A percentile compares a stretch with the other conserved stretches of the same genome.
Evolutionary conservation across 768 basidiomycete species (phyloP).

Genomic region (Collybia sordida): DNA sequence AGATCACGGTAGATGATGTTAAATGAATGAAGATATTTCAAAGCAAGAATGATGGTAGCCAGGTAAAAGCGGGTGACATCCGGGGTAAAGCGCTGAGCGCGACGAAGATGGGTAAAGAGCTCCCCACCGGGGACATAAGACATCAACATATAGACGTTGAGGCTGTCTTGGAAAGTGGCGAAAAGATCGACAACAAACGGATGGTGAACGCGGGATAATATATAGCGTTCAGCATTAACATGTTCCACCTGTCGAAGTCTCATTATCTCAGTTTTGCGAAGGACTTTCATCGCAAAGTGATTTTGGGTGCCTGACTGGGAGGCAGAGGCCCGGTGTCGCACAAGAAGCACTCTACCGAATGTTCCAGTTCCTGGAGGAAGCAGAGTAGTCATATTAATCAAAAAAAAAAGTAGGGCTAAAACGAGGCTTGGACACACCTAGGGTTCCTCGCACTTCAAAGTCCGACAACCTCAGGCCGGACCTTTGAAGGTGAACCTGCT

Average conservation of each 20-base stretch:
- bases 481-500: slow-evolving; percentile 60
- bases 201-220: slow-evolving; percentile 87
- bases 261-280: slow-evolving; percentile 83
- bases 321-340: slow-evolving; percentile 63
- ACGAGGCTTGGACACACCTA: slow-evolving; percentile 47
- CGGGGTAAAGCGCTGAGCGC: slow-evolving; percentile 91
- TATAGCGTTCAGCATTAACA: slow-evolving; percentile 94
- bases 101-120: slow-evolving; percentile 93
- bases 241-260: slow-evolving; percentile 95
- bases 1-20: slow-evolving; percentile 99
- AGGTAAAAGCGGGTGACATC: slow-evolving; percentile 99
- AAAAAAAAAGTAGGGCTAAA: not conserved
- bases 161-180: slow-evolving; percentile 91
- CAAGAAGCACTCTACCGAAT: slow-evolving; percentile 90
- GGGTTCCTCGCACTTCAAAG: slow-evolving; percentile 78
- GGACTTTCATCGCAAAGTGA: slow-evolving; percentile 87
- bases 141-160: slow-evolving; percentile 98
- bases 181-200: slow-evolving; percentile 97
- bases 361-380: slow-evolving; percentile 81
- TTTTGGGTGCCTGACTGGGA: slow-evolving; percentile 48
- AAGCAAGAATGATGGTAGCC: slow-evolving; percentile 91
- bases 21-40: slow-evolving; percentile 92
- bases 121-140: slow-evolving; percentile 97
- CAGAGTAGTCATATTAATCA: slow-evolving; percentile 4
- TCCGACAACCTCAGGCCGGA: slow-evolving; percentile 68